These are phyloP conservation scores for Phyllosticta citrichinensis DNA, from an alignment of 2,329 filamentous ascomycete species.

Conservation along the genomic window DNA sequence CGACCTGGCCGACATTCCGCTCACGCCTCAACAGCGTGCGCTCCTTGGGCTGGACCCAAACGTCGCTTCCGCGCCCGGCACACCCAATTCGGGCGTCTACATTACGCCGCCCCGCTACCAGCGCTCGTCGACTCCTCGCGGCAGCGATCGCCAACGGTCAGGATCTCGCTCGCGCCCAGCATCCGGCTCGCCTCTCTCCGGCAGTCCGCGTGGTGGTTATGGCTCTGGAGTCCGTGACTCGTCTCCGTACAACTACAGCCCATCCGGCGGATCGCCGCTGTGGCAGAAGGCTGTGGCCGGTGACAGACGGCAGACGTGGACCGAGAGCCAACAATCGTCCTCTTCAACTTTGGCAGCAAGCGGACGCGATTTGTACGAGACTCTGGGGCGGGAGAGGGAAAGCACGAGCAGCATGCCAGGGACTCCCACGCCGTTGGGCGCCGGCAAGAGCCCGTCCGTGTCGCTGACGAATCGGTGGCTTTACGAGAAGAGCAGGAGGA, in stretches of 20 bases:
- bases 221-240: slow-evolving; percentile 16
- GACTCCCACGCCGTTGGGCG: slow-evolving; percentile 57
- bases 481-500: slow-evolving; percentile 67
- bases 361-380: slow-evolving; percentile 32
- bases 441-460: slow-evolving; percentile 51
- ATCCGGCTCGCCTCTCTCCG: slow-evolving; percentile 37
- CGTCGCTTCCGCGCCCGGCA: slow-evolving; percentile 42
- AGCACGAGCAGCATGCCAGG: slow-evolving; percentile 40
- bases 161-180: slow-evolving; percentile 23
- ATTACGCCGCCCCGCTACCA: slow-evolving; percentile 82
- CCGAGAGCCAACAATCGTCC: neutral
- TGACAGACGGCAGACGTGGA: slow-evolving; percentile 36
- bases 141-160: slow-evolving; percentile 15
- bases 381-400: slow-evolving; percentile 19
- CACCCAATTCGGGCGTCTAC: slow-evolving; percentile 57
- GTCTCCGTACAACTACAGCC: slow-evolving; percentile 7
- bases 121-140: slow-evolving; percentile 59
- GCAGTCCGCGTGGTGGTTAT: slow-evolving; percentile 23
- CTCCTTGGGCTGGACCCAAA: slow-evolving; percentile 71
- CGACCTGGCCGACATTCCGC: slow-evolving; percentile 75
- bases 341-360: neutral
- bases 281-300: slow-evolving; percentile 57
- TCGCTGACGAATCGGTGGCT: slow-evolving; percentile 89
- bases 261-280: slow-evolving; percentile 33
- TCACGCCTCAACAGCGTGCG: slow-evolving; percentile 79